A percentile compares a stretch with the other conserved stretches of the same genome.
Conservation (phyloP, 73 alveolate genomes). For the Tetrahymena elliotti region DNA sequence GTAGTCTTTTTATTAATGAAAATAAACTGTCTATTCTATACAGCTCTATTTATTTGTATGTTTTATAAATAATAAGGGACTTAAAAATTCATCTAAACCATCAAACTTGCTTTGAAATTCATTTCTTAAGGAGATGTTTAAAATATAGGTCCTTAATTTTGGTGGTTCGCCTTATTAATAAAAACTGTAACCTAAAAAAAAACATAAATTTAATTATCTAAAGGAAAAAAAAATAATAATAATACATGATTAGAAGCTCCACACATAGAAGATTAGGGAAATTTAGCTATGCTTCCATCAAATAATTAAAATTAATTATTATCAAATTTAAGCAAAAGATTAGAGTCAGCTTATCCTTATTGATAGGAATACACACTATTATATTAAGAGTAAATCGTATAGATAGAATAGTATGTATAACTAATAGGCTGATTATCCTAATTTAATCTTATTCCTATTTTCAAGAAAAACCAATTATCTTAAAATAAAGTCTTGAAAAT, state of each 20-base stretch:
- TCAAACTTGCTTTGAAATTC: not conserved
- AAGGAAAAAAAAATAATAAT: not conserved
- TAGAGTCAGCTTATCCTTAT: not conserved
- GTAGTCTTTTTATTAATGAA: not conserved
- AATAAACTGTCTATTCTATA: too few species aligned
- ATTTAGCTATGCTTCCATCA: not conserved
- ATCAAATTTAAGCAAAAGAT: not conserved
- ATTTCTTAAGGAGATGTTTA: not conserved
- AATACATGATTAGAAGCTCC: not conserved
- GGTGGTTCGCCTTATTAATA: not conserved
- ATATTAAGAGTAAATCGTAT: not conserved
- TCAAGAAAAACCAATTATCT: not conserved
- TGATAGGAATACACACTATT: not conserved
- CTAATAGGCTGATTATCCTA: not conserved
- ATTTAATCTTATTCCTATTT: not conserved
- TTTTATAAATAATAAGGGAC: not conserved
- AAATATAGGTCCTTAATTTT: not conserved
- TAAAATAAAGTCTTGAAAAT: not conserved
- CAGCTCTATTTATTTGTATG: not conserved
- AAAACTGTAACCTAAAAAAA: not conserved
- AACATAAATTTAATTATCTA: not conserved
- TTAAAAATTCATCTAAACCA: too few species aligned
- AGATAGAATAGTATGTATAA: not conserved
- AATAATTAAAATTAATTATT: not conserved
- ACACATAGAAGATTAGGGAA: not conserved